Evolutionary conservation across 2,329 filamentous ascomycete species (phyloP), one percentile per base, ranked within the genome.

Genomic region (Hansfordia pulvinata): DNA sequence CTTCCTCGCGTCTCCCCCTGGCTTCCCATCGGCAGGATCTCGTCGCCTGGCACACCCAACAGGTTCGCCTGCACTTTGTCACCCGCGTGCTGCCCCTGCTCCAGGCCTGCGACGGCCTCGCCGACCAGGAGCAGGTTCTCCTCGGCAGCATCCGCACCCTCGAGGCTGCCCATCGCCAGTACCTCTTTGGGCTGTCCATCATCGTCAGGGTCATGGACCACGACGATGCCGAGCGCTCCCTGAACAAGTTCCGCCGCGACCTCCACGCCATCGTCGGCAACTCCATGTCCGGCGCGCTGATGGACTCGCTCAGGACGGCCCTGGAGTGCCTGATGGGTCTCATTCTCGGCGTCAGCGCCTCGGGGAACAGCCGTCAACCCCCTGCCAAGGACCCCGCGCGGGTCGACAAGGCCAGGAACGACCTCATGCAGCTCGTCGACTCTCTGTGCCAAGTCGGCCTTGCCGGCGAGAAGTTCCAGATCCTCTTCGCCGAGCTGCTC

Each of bases 401-500:
- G 19, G 43, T 52, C 8, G 46, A 55, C 3, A 47, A 39, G 26
- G 57, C 64, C 30, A 57, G 61, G 19, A 52, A 58, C 17, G 62
- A 69, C 26, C 51, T 81, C 24, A 49, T 69, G 17, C 45, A 58
- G 20, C 50, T 82, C 11, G 54, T 79, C 2, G 60, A 66, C 25
- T 64, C 69, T 7, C 53, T 85, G 10, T 56, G 65, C 36, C 60
- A 66, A 24, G 69, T 83, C 13, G 80, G 79, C 1, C 53, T 85
- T 11, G 73, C 73, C 2, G 76, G 76, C 15, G 73, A 80, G 40
- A 61, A 57, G 25, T 79, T 80, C 27, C 75, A 84, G 41, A 64
- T 77, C 17, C 58, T 79, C 19, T 76, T 84, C 40, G 80, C 77
- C 10, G 72, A 78, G 46, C 62, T 78, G 15, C 75, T 84, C 61